These are phyloP conservation scores for Tylopilus subfusipes DNA, from an alignment of 768 basidiomycete genomes.

Conservation along the genomic window DNA sequence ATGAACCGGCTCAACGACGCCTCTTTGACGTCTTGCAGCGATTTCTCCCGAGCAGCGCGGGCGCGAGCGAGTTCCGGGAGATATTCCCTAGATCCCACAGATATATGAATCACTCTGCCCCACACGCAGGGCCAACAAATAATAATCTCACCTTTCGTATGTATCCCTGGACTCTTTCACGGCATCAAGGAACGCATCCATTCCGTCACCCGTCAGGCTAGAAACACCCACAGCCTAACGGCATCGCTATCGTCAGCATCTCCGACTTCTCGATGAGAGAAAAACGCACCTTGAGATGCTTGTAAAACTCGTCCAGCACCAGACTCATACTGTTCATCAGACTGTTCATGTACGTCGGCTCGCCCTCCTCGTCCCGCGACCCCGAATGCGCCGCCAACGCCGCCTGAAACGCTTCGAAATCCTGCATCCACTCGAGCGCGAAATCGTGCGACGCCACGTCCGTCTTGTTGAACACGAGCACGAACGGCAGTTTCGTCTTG, in stretches of 20 bases:
- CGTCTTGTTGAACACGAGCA: constrained; percentile 98
- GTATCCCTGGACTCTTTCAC: constrained; percentile 85
- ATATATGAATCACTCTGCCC: neutral
- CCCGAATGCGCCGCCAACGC: constrained; percentile 73
- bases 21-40: constrained; percentile 61
- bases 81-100: constrained; percentile 67
- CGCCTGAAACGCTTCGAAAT: constrained; percentile 92
- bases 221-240: constrained; percentile 90
- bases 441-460: constrained; percentile 89
- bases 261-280: neutral
- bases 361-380: constrained; percentile 74
- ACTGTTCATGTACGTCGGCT: constrained; percentile 97
- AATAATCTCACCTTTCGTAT: constrained; percentile 71
- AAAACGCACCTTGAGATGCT: constrained; percentile 75
- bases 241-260: neutral
- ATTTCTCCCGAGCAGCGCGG: constrained; percentile 57
- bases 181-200: constrained; percentile 87
- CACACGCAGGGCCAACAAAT: neutral
- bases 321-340: constrained; percentile 99
- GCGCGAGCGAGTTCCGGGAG: constrained; percentile 83
- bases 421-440: constrained; percentile 96
- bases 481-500: constrained; percentile 96
- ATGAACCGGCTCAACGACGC: constrained; percentile 77
- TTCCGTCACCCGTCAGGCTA: constrained; percentile 92
- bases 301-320: constrained; percentile 97